phyloP scores from a whole-genome alignment of 495 filamentous ascomycete genomes.

The Elasticomyces elasticus region DNA sequence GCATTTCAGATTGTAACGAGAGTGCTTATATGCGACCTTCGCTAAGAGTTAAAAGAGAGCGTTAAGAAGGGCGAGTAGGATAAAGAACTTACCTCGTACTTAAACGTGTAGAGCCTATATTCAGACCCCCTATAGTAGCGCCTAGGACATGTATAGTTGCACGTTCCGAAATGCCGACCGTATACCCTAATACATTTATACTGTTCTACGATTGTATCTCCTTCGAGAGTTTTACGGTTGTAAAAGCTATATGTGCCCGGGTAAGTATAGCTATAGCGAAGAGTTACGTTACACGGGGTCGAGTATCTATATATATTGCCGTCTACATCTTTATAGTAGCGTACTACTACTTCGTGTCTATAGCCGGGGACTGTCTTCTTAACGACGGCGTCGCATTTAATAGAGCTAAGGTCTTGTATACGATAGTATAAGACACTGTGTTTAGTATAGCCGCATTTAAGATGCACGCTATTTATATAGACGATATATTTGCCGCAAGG shows the following conservation, averaged over 20 bases:
- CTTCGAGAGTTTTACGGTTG: no score
- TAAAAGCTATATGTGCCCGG: slow-evolving; percentile 26
- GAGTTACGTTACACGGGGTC: slow-evolving; percentile 35
- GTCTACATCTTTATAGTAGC: slow-evolving; percentile 41
- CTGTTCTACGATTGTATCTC: no score
- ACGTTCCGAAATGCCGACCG: slow-evolving; percentile 45
- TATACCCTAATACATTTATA: slow-evolving; percentile 45
- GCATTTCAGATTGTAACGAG: slow-evolving; percentile 46
- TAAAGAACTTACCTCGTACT: neutral
- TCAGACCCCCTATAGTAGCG: slow-evolving; percentile 44
- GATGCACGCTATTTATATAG: slow-evolving; percentile 27
- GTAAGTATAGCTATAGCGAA: slow-evolving; percentile 57
- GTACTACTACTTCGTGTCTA: slow-evolving; percentile 41
- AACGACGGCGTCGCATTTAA: slow-evolving; percentile 33
- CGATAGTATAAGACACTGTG: slow-evolving; percentile 43
- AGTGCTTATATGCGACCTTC: no score
- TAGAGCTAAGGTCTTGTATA: slow-evolving; percentile 30
- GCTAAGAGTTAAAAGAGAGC: no score
- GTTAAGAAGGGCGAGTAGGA: no score
- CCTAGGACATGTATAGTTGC: slow-evolving; percentile 46
- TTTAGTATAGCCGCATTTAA: slow-evolving; percentile 54
- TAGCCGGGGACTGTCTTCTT: slow-evolving; percentile 43
- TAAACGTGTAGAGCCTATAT: slow-evolving; percentile 43
- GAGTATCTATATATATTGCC: slow-evolving; percentile 36
- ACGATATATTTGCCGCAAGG: slow-evolving; percentile 39